Conservation (phyloP, 208 protist genomes). For the Trypanosoma caninum region DNA sequence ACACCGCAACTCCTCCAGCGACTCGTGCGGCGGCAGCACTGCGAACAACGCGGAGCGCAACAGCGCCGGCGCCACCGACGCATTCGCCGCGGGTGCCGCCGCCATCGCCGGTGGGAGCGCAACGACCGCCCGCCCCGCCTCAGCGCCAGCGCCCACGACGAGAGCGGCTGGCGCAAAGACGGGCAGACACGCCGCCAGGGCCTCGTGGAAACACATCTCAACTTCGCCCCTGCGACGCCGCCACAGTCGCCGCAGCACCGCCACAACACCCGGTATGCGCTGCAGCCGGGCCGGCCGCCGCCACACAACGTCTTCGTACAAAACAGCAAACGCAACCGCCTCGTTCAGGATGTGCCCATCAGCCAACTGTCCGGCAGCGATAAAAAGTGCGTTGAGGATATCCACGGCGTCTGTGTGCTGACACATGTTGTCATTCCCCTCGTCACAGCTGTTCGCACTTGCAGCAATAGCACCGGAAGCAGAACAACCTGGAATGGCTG, state of each 20-base stretch:
- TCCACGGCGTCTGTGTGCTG: conserved; percentile 26
- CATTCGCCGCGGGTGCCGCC: conserved; percentile 25
- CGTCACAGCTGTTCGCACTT: background rate
- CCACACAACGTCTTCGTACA: conserved; percentile 58
- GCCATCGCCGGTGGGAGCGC: conserved; percentile 26
- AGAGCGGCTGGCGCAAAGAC: background rate
- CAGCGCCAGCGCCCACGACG: conserved; percentile 4
- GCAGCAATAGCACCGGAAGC: too few relatives aligned
- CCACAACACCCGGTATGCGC: conserved; percentile 32
- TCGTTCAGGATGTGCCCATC: conserved; percentile 35
- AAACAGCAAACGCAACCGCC: conserved; percentile 45
- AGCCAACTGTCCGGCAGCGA: conserved; percentile 30
- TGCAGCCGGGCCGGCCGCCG: conserved; percentile 36
- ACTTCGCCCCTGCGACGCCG: background rate
- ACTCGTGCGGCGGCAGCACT: conserved; percentile 38
- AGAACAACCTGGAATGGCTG: too few relatives aligned
- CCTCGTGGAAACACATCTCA: background rate
- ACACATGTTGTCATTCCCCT: background rate
- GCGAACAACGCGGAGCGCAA: conserved; percentile 38
- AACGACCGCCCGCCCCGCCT: conserved; percentile 1
- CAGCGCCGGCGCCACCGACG: conserved; percentile 29
- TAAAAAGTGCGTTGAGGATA: conserved; percentile 46
- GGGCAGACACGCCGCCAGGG: conserved; percentile 13
- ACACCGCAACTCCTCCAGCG: conserved; percentile 37
- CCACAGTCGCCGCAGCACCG: conserved; percentile 11